A percentile compares a stretch with the other conserved stretches of the same genome.
Conservation (phyloP, 306 rosid genomes). For the Psophocarpus tetragonolobus region DNA sequence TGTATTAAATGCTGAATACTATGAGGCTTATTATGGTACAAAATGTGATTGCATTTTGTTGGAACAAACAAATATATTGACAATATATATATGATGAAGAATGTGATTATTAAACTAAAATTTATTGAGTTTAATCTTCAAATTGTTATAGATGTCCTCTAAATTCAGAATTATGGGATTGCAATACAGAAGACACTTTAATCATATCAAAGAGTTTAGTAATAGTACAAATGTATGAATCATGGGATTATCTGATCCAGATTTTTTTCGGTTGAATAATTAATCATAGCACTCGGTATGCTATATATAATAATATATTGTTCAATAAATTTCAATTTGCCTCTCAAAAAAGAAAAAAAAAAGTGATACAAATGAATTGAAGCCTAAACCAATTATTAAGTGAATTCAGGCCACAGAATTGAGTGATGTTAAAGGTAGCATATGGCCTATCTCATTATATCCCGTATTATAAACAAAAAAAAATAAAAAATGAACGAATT, state of each 20-base stretch:
- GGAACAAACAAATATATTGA: neutral
- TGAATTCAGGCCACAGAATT: conserved; percentile 38
- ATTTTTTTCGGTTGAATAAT: no score
- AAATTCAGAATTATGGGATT: conserved; percentile 23
- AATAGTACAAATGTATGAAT: conserved; percentile 20
- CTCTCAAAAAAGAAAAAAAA: neutral
- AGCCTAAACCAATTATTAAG: conserved; percentile 28
- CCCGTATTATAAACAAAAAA: conserved; percentile 5
- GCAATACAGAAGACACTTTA: neutral
- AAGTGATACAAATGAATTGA: no score
- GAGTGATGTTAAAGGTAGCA: conserved; percentile 29
- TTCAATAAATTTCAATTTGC: neutral
- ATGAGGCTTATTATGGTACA: neutral
- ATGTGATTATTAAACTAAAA: neutral
- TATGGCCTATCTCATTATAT: conserved; percentile 19
- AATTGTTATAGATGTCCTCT: neutral
- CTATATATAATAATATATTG: no score
- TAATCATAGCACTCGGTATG: neutral
- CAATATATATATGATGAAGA: neutral
- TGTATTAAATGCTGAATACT: neutral
- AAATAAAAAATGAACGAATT: conserved; percentile 22
- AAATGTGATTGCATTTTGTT: neutral
- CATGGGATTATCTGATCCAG: no score
- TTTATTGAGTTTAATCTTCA: conserved; percentile 13
- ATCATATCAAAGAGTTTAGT: neutral